Conservation (phyloP, 768 basidiomycete genomes). For the Suillus plorans region DNA sequence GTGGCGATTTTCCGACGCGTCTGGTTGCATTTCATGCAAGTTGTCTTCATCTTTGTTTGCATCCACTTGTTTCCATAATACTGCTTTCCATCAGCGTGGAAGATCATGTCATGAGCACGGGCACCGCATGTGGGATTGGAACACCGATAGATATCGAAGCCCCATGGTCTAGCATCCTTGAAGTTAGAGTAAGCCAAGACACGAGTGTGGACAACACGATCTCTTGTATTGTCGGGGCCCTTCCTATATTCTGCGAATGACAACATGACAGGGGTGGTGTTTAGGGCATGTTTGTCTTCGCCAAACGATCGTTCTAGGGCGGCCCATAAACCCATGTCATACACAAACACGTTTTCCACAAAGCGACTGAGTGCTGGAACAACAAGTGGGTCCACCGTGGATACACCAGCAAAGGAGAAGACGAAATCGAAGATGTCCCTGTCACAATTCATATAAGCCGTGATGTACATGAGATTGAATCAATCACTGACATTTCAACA, state of each 20-base stretch:
- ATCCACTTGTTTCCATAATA: neutral
- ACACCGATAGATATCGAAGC: constrained; percentile 1
- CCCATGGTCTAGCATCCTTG: neutral
- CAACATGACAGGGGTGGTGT: neutral
- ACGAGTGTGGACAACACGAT: neutral
- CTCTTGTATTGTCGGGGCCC: too few relatives aligned
- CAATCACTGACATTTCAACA: neutral
- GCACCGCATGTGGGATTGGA: rapidly evolving
- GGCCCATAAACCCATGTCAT: neutral
- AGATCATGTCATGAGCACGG: neutral
- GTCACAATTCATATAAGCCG: too few relatives aligned
- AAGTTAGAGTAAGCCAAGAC: neutral
- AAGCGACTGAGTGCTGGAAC: neutral
- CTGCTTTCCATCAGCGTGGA: neutral
- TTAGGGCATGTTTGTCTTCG: neutral
- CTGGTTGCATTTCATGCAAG: neutral
- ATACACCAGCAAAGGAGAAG: neutral
- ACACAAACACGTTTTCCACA: neutral
- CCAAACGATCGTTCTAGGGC: neutral
- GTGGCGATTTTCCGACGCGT: too few relatives aligned
- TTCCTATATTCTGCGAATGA: neutral
- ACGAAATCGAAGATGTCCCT: constrained; percentile 6
- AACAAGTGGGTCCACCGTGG: neutral
- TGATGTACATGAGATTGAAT: too few relatives aligned
- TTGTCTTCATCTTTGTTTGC: neutral